Percentiles rank a stretch among this genome's conserved stretches.
phyloP scores from a whole-genome alignment of 116 monocot genomes.

The Phalaenopsis hybrid region DNA sequence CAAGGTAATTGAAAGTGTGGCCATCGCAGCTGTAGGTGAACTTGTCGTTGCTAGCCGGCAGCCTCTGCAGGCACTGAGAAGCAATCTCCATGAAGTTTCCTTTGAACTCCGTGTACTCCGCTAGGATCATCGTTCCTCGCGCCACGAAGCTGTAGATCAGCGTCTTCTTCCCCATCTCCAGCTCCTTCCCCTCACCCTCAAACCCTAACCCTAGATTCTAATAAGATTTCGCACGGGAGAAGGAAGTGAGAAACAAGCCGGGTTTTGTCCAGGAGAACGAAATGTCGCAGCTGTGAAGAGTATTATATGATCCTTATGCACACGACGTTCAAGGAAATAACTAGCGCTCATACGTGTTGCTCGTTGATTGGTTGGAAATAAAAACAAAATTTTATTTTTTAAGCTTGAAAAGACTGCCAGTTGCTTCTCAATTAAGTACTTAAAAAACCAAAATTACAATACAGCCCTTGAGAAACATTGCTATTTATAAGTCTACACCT shows the following conservation, averaged over 20 bases:
- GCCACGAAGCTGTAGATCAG: constrained; percentile 58
- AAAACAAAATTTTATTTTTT: too few relatives aligned
- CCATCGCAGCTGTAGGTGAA: constrained; percentile 26
- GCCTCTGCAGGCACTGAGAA: constrained; percentile 38
- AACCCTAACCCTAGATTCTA: constrained; percentile 11
- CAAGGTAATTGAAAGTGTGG: constrained; percentile 26
- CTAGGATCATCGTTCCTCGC: constrained; percentile 40
- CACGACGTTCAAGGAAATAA: not conserved
- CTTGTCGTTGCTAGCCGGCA: constrained; percentile 29
- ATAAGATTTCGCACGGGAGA: not conserved
- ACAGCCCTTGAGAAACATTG: too few relatives aligned
- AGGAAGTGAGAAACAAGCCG: not conserved
- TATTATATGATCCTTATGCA: not conserved
- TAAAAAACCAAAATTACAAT: too few relatives aligned
- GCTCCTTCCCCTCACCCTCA: constrained; percentile 17
- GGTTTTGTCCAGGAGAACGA: not conserved
- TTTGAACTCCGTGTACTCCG: constrained; percentile 55
- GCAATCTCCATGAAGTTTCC: constrained; percentile 50
- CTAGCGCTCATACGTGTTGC: too few relatives aligned
- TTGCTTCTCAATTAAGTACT: too few relatives aligned
- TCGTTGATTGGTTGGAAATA: too few relatives aligned
- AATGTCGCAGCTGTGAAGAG: not conserved
- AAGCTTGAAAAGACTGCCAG: too few relatives aligned
- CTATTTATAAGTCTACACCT: too few relatives aligned
- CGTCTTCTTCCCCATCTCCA: constrained; percentile 30